phyloP scores from a whole-genome alignment of 129 eudicot species.

The Artemisia tridentata region DNA sequence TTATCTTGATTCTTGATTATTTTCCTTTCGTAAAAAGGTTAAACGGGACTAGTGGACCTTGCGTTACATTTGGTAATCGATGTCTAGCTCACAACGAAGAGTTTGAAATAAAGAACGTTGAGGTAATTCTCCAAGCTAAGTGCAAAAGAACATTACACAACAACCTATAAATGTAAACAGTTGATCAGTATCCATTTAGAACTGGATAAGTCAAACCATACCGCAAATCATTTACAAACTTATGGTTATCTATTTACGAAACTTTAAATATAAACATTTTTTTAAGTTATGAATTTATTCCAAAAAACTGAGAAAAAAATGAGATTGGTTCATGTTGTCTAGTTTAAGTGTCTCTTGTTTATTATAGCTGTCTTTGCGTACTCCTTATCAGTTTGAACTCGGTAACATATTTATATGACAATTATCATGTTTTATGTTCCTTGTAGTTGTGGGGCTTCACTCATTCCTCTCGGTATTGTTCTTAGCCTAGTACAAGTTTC shows the following conservation, averaged over 20 bases:
- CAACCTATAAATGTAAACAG: background rate
- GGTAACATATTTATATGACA: background rate
- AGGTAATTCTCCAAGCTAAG: slow-evolving; percentile 41
- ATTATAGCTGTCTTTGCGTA: too few relatives aligned
- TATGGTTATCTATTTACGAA: background rate
- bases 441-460: slow-evolving; percentile 83
- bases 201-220: background rate
- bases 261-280: too few relatives aligned
- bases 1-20: background rate
- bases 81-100: slow-evolving; percentile 69
- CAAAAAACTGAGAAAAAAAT: background rate
- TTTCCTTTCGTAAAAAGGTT: slow-evolving; percentile 44
- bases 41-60: slow-evolving; percentile 69
- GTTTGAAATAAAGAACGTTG: slow-evolving; percentile 71
- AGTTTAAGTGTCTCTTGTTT: too few relatives aligned
- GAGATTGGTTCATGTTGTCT: too few relatives aligned
- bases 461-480: slow-evolving; percentile 60
- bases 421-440: background rate
- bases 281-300: too few relatives aligned
- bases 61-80: slow-evolving; percentile 70
- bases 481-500: background rate
- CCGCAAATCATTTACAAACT: background rate
- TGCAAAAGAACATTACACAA: background rate
- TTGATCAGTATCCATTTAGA: background rate
- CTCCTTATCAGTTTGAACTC: background rate